A percentile compares a stretch with the other conserved stretches of the same genome.
Conservation (phyloP, 768 basidiomycete species). For the Suillus tomentosus region DNA sequence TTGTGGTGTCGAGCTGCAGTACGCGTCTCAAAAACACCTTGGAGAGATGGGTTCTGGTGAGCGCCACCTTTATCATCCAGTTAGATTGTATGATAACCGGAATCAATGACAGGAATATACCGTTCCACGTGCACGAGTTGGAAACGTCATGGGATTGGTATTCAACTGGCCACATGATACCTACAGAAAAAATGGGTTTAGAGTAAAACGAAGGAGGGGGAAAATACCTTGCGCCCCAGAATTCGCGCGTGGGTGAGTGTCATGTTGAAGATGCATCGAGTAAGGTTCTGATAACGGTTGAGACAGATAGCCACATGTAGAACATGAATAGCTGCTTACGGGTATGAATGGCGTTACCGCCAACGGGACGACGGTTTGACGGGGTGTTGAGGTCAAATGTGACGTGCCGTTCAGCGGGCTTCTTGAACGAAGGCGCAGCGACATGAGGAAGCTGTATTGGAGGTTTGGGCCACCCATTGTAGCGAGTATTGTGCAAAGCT, state of each 20-base stretch:
- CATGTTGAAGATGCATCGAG: background rate
- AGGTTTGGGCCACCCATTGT: constrained; percentile 3
- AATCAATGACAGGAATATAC: background rate
- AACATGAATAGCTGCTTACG: background rate
- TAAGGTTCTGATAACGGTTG: background rate
- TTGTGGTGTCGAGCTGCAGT: constrained; percentile 9
- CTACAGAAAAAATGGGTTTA: background rate
- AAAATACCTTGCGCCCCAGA: background rate
- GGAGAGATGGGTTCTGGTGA: background rate
- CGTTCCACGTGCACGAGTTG: background rate
- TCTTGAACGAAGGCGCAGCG: background rate
- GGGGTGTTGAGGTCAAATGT: constrained; percentile 1
- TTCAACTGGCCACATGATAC: too few species aligned
- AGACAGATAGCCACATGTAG: background rate
- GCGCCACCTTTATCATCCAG: background rate
- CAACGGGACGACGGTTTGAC: background rate
- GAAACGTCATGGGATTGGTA: background rate
- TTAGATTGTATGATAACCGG: background rate
- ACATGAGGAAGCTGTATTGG: background rate
- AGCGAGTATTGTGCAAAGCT: constrained; percentile 1
- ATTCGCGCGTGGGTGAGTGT: background rate
- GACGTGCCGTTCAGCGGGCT: background rate
- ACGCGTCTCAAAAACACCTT: background rate
- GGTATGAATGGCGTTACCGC: background rate
- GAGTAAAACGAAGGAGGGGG: background rate